A percentile compares a stretch with the other conserved stretches of the same genome.
These are phyloP conservation scores for Saccharomycopsis fibuligera DNA, from an alignment of 805 yeast species.

Conservation along the genomic window DNA sequence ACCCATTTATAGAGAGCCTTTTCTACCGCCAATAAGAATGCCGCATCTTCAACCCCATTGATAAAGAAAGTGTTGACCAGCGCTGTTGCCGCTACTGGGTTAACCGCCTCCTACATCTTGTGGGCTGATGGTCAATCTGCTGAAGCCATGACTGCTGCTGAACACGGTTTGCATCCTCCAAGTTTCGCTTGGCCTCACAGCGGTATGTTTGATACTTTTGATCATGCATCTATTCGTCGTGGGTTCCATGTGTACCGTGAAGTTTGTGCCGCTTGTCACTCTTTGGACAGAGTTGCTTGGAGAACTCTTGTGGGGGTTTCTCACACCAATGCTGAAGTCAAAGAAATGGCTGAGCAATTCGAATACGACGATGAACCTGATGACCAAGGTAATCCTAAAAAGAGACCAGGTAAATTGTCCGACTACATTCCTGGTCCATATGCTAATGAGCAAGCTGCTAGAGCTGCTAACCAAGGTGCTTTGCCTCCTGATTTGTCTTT, in stretches of 20 bases:
- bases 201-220: slow-evolving; percentile 86
- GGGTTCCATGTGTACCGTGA: slow-evolving; percentile 98
- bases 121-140: slow-evolving; percentile 85
- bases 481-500: slow-evolving; percentile 96
- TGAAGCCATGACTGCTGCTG: slow-evolving; percentile 96
- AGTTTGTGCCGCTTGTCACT: slow-evolving; percentile 99
- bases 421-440: slow-evolving; percentile 94
- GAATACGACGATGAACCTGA: slow-evolving; percentile 98
- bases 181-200: slow-evolving; percentile 88
- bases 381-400: slow-evolving; percentile 88
- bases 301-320: slow-evolving; percentile 96
- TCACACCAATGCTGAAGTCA: slow-evolving; percentile 84
- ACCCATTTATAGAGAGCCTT: neutral
- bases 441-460: slow-evolving; percentile 97
- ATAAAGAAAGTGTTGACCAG: slow-evolving; percentile 45
- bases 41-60: neutral
- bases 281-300: slow-evolving; percentile 96
- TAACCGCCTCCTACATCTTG: slow-evolving; percentile 72
- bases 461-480: slow-evolving; percentile 99
- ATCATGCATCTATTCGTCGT: slow-evolving; percentile 95
- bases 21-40: neutral
- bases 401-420: slow-evolving; percentile 97
- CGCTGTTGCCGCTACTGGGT: slow-evolving; percentile 65
- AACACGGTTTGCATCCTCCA: slow-evolving; percentile 97
- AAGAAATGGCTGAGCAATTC: slow-evolving; percentile 89